phyloP scores from a whole-genome alignment of 148 eudicot genomes.

The Cornus controversa region DNA sequence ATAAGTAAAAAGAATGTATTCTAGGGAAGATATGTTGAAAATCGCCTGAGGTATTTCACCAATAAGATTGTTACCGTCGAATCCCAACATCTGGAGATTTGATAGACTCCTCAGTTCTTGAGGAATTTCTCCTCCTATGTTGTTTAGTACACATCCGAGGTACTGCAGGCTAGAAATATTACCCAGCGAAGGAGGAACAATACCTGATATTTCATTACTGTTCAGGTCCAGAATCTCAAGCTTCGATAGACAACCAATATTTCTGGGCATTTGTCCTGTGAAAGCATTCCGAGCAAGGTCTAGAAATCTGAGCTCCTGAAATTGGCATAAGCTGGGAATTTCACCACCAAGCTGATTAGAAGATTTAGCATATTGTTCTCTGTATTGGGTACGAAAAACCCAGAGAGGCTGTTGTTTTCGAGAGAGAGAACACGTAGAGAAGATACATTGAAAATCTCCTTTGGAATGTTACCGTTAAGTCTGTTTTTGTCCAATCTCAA shows the following conservation, averaged over 20 bases:
- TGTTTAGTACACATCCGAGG: neutral
- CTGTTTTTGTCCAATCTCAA: too few species aligned
- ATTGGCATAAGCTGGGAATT: neutral
- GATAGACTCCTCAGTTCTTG: neutral
- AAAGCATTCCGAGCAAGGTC: neutral
- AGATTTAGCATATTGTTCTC: neutral
- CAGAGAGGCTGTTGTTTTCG: too few species aligned
- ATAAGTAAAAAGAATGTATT: neutral
- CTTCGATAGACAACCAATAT: neutral
- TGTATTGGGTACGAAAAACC: too few species aligned
- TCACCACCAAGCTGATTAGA: neutral
- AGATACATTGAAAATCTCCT: too few species aligned
- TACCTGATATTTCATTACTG: neutral
- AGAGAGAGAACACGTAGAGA: too few species aligned
- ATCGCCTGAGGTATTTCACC: neutral
- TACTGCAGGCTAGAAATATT: neutral
- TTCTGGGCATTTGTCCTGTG: neutral
- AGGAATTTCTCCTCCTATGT: neutral
- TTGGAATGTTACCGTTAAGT: too few species aligned
- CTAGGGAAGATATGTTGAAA: neutral
- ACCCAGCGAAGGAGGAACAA: neutral
- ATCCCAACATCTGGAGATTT: neutral
- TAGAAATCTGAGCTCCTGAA: neutral
- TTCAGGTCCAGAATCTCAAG: neutral
- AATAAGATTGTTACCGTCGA: neutral